Conservation (phyloP, 2,329 filamentous ascomycete genomes). For the Venturia oleaginea region DNA sequence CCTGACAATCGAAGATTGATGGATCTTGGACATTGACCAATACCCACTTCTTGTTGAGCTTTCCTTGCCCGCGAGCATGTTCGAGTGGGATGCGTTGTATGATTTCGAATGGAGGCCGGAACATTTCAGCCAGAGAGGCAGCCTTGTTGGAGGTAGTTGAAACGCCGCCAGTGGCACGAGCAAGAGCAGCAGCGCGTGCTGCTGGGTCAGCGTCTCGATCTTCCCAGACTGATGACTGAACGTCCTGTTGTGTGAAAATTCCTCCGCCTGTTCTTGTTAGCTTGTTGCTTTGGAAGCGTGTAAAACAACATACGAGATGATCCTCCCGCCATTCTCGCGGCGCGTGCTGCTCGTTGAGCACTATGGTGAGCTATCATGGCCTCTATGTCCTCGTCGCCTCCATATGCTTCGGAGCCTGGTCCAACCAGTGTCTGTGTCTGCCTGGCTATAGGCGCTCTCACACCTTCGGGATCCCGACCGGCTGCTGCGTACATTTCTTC, state of each 20-base stretch:
- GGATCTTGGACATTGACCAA: constrained; percentile 92
- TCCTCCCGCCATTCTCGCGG: background rate
- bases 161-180: constrained; percentile 54
- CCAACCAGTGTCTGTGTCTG: constrained; percentile 88
- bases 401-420: constrained; percentile 44
- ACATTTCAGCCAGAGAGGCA: constrained; percentile 78
- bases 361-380: constrained; percentile 59
- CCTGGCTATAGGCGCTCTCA: constrained; percentile 82
- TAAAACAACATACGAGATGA: constrained; percentile 4
- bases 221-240: constrained; percentile 49
- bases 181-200: constrained; percentile 41
- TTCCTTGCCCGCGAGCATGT: constrained; percentile 72
- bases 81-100: constrained; percentile 78
- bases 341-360: constrained; percentile 33
- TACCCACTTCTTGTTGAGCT: constrained; percentile 86
- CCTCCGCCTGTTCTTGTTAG: constrained; percentile 36
- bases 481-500: constrained; percentile 73
- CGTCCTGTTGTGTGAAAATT: constrained; percentile 59
- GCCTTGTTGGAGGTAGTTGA: constrained; percentile 61
- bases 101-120: constrained; percentile 82
- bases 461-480: constrained; percentile 42
- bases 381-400: constrained; percentile 46
- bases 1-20: constrained; percentile 88
- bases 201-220: constrained; percentile 39
- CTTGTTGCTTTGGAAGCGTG: constrained; percentile 16